A percentile compares a stretch with the other conserved stretches of the same genome.
Evolutionary conservation across 352 stramenopile genomes (phyloP).

Genomic region (Globisporangium alternatum): DNA sequence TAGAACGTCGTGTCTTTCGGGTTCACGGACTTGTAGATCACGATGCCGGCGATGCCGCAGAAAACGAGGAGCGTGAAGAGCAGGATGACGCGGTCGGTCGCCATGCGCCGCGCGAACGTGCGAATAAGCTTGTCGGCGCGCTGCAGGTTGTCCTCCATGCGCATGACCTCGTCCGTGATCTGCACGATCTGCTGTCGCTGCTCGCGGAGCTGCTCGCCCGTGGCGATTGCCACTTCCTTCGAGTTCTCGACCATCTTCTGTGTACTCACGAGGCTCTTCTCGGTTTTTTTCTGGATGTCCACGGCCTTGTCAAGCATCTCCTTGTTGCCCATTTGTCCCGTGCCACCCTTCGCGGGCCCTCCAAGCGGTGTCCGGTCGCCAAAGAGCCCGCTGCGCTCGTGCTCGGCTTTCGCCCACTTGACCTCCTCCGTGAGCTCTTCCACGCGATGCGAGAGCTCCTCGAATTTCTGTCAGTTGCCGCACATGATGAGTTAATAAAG

Average conservation of each 20-base stretch:
- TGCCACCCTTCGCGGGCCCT: conserved; percentile 19
- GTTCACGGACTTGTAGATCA: conserved; percentile 81
- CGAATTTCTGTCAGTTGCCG: conserved; percentile 61
- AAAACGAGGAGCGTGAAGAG: conserved; percentile 81
- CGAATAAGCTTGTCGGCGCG: conserved; percentile 83
- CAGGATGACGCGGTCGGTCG: conserved; percentile 79
- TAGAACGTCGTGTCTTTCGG: conserved; percentile 79
- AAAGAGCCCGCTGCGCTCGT: conserved; percentile 76
- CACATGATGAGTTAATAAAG: background rate
- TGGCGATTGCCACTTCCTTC: conserved; percentile 77
- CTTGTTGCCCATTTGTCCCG: conserved; percentile 47
- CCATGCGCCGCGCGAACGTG: conserved; percentile 78
- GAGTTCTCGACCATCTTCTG: conserved; percentile 86
- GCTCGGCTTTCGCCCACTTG: conserved; percentile 74
- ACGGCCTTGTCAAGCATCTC: conserved; percentile 74
- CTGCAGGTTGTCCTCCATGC: conserved; percentile 75
- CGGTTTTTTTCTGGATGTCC: conserved; percentile 84
- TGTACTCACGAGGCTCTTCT: conserved; percentile 80
- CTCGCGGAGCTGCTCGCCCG: conserved; percentile 70
- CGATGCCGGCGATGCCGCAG: conserved; percentile 72
- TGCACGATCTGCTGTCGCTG: conserved; percentile 86
- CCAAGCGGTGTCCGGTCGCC: conserved; percentile 46
- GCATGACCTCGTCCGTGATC: conserved; percentile 87
- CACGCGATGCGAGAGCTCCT: conserved; percentile 71
- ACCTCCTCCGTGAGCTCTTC: conserved; percentile 82